phyloP scores from a whole-genome alignment of 1,284 basidiomycete species.

The Microbotryum lychnidis-dioicae region DNA sequence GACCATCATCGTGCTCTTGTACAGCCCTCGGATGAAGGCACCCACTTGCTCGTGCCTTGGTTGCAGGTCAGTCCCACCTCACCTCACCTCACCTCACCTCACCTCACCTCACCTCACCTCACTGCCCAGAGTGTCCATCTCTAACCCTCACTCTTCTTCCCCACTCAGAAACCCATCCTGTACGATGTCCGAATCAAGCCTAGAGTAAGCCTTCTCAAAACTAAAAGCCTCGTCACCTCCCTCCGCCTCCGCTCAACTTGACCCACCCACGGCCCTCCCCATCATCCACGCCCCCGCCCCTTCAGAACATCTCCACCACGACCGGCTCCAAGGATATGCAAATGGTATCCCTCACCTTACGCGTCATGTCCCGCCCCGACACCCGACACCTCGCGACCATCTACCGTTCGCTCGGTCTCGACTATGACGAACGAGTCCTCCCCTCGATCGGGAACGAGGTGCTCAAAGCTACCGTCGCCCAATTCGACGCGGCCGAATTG shows the following conservation, averaged over 20 bases:
- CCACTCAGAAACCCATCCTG: conserved; percentile 67
- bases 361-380: conserved; percentile 91
- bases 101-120: background rate
- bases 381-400: conserved; percentile 80
- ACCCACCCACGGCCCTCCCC: background rate
- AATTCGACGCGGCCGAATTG: conserved; percentile 96
- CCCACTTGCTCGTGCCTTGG: conserved; percentile 94
- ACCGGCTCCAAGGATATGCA: conserved; percentile 94
- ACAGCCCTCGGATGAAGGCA: conserved; percentile 79
- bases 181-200: conserved; percentile 99
- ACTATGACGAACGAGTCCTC: conserved; percentile 73
- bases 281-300: background rate
- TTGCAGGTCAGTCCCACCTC: conserved; percentile 49
- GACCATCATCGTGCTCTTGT: background rate
- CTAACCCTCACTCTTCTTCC: background rate
- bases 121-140: background rate
- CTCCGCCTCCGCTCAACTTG: background rate
- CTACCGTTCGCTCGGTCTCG: conserved; percentile 86
- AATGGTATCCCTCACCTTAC: conserved; percentile 93
- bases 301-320: conserved; percentile 88
- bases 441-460: conserved; percentile 84
- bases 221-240: background rate
- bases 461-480: conserved; percentile 92
- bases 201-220: conserved; percentile 50
- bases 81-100: too few species aligned